phyloP scores from a whole-genome alignment of 2,329 filamentous ascomycete species.

The Aspergillus fumigatus region DNA sequence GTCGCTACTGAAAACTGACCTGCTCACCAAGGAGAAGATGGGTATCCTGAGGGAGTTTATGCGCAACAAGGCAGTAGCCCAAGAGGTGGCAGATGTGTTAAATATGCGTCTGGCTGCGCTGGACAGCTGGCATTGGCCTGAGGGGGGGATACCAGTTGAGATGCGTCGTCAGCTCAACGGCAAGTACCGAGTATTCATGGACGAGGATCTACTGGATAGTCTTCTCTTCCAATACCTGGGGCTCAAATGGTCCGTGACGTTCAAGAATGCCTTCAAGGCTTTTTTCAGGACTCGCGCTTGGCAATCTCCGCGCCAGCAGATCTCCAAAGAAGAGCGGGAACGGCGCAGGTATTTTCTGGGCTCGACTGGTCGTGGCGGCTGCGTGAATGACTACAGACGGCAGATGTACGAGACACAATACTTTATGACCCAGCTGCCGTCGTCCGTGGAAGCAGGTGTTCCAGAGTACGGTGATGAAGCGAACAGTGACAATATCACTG shows the following conservation, averaged over 20 bases:
- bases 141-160: conserved; percentile 43
- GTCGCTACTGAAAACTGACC: conserved; percentile 47
- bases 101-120: conserved; percentile 52
- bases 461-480: conserved; percentile 39
- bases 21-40: conserved; percentile 51
- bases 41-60: conserved; percentile 49
- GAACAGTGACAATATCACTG: conserved; percentile 16
- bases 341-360: conserved; percentile 45
- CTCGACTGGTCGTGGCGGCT: conserved; percentile 8
- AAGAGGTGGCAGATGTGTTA: conserved; percentile 53
- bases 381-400: conserved; percentile 31
- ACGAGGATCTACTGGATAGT: conserved; percentile 55
- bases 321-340: conserved; percentile 36
- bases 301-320: conserved; percentile 30
- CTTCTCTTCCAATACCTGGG: conserved; percentile 54
- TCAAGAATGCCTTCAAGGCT: conserved; percentile 40
- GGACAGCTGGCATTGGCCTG: conserved; percentile 51
- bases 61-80: conserved; percentile 46
- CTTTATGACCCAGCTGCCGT: conserved; percentile 55
- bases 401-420: conserved; percentile 43
- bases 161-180: conserved; percentile 53
- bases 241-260: conserved; percentile 46
- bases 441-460: conserved; percentile 32
- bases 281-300: conserved; percentile 40
- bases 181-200: conserved; percentile 57